Conservation (phyloP, 176 grass and related monocot species). For the Metroxylon sagu region DNA sequence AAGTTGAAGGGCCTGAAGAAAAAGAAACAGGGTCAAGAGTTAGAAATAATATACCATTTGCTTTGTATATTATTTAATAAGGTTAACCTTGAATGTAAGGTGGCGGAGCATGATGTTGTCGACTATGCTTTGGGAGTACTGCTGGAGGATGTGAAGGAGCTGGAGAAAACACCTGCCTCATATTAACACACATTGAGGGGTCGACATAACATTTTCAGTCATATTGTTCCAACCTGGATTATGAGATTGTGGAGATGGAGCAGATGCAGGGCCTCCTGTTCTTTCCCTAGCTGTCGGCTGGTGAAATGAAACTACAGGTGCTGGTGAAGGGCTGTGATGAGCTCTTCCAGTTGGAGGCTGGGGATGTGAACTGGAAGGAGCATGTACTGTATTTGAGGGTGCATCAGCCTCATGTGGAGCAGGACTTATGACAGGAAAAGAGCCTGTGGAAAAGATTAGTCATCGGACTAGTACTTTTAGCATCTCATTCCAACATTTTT, state of each 20-base stretch:
- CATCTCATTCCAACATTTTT: neutral
- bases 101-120: conserved; percentile 21
- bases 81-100: conserved; percentile 14
- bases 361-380: conserved; percentile 30
- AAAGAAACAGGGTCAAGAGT: neutral
- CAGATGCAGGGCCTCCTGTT: conserved; percentile 38
- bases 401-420: conserved; percentile 35
- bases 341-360: conserved; percentile 14
- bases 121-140: conserved; percentile 20
- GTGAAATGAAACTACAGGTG: conserved; percentile 36
- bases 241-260: conserved; percentile 30
- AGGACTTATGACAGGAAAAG: conserved; percentile 55
- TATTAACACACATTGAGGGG: conserved; percentile 8
- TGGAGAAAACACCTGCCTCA: conserved; percentile 25
- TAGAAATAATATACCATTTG: neutral
- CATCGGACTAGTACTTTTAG: neutral
- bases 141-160: conserved; percentile 29
- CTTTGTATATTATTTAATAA: conserved; percentile 4
- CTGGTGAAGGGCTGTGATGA: conserved; percentile 37
- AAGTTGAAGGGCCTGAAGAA: conserved; percentile 27
- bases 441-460: conserved; percentile 33
- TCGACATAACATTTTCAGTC: conserved; percentile 2
- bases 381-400: conserved; percentile 29
- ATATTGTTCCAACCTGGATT: conserved; percentile 40
- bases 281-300: conserved; percentile 11